These are phyloP conservation scores for Claviceps monticola DNA, from an alignment of 2,329 filamentous ascomycete genomes.

Conservation along the genomic window DNA sequence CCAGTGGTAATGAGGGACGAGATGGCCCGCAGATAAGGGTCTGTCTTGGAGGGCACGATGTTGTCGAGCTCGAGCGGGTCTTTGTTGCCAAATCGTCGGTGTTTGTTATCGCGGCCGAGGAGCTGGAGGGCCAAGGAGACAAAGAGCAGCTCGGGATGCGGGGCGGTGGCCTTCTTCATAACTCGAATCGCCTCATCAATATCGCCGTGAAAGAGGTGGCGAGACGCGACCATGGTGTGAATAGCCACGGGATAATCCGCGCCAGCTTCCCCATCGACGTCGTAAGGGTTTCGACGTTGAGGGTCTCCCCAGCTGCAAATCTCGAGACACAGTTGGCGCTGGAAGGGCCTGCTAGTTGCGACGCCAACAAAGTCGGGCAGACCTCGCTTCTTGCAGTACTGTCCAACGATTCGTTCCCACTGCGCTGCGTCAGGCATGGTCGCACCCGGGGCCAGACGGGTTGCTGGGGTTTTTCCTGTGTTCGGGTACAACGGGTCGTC, in stretches of 20 bases:
- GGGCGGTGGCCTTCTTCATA: constrained; percentile 51
- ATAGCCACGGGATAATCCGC: constrained; percentile 37
- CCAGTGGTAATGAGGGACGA: constrained; percentile 65
- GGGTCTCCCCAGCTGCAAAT: constrained; percentile 60
- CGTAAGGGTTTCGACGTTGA: constrained; percentile 30
- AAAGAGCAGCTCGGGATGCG: constrained; percentile 51
- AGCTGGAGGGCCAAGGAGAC: constrained; percentile 54
- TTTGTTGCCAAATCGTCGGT: constrained; percentile 19
- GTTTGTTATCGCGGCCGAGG: constrained; percentile 35
- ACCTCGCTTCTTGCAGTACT: constrained; percentile 48
- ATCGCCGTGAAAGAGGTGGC: constrained; percentile 61
- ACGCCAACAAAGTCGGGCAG: constrained; percentile 51
- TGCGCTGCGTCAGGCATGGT: constrained; percentile 32
- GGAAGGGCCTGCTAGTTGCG: constrained; percentile 50
- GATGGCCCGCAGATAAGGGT: constrained; percentile 68
- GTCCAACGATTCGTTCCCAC: constrained; percentile 49
- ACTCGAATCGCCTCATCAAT: constrained; percentile 55
- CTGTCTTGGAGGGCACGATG: constrained; percentile 47
- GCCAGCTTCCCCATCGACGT: constrained; percentile 26
- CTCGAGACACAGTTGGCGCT: constrained; percentile 61
- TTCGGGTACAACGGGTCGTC: constrained; percentile 4
- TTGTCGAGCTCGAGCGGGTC: constrained; percentile 45
- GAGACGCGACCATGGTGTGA: constrained; percentile 62
- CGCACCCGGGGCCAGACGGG: constrained; percentile 32
- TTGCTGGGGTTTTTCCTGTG: constrained; percentile 32